phyloP scores from a whole-genome alignment of 2,329 filamentous ascomycete genomes.

The Hypoxylon sp. region DNA sequence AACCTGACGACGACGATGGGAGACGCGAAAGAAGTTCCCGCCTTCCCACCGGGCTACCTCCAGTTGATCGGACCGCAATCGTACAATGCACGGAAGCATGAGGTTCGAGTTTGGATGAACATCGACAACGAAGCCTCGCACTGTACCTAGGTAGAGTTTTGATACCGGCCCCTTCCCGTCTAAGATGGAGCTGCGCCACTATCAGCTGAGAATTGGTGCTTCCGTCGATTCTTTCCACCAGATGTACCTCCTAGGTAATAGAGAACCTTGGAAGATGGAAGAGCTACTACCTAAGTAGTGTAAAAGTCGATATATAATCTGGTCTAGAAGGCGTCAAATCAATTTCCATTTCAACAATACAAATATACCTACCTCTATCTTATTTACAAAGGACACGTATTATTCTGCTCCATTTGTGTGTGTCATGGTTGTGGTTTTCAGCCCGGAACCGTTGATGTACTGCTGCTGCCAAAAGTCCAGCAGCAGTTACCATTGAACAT shows the following conservation, averaged over 20 bases:
- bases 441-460: conserved; percentile 10
- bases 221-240: not conserved
- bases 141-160: conserved; percentile 12
- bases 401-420: not conserved
- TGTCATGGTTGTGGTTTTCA: not conserved
- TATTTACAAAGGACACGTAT: conserved; percentile 13
- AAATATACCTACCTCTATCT: not conserved
- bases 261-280: not conserved
- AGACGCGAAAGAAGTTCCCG: conserved; percentile 9
- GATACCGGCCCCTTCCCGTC: not conserved
- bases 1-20: conserved; percentile 1
- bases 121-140: conserved; percentile 3
- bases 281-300: too few relatives aligned
- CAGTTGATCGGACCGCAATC: conserved; percentile 22
- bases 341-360: not conserved
- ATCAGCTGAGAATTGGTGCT: conserved; percentile 11
- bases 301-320: not conserved
- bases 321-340: not conserved
- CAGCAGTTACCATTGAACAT: conserved; percentile 3
- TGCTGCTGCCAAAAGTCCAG: not conserved
- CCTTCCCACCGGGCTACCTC: conserved; percentile 35
- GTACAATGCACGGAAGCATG: conserved; percentile 11
- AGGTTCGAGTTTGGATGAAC: conserved; percentile 8
- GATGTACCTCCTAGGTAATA: not conserved
- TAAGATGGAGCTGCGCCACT: conserved; percentile 14